A percentile compares a stretch with the other conserved stretches of the same genome.
phyloP scores from a whole-genome alignment of 768 basidiomycete species.

The Boletales sp. region DNA sequence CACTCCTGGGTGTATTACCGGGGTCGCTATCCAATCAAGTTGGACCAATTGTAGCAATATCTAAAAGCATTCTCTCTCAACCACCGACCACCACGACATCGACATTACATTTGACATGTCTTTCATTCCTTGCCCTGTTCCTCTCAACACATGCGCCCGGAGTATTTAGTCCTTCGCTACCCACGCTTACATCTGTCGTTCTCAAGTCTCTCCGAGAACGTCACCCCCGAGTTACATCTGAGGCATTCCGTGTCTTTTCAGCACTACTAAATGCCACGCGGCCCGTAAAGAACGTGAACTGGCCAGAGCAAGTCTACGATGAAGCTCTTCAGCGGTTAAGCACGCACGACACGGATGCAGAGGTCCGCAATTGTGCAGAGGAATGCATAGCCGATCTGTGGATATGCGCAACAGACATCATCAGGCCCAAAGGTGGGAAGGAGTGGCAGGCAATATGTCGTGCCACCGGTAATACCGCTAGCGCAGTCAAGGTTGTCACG shows the following conservation, averaged over 20 bases:
- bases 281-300: constrained; percentile 60
- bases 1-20: constrained; percentile 74
- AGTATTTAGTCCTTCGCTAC: constrained; percentile 58
- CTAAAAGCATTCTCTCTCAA: constrained; percentile 62
- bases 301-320: constrained; percentile 71
- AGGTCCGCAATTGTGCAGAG: constrained; percentile 81
- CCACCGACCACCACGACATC: constrained; percentile 75
- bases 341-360: constrained; percentile 85
- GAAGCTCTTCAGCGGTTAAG: constrained; percentile 68
- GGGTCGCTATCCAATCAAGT: constrained; percentile 78
- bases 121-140: constrained; percentile 84
- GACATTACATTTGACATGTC: constrained; percentile 74
- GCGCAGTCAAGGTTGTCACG: constrained; percentile 77
- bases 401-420: constrained; percentile 76
- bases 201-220: constrained; percentile 74
- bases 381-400: constrained; percentile 83
- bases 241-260: constrained; percentile 85
- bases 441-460: constrained; percentile 84
- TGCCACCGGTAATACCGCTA: constrained; percentile 64
- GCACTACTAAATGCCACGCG: constrained; percentile 73
- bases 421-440: constrained; percentile 57
- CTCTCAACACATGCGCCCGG: constrained; percentile 64
- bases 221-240: constrained; percentile 85
- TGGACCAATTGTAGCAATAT: constrained; percentile 56
- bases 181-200: constrained; percentile 68